Conservation (phyloP, 805 yeast genomes). For the Barnettozyma pratensis region DNA sequence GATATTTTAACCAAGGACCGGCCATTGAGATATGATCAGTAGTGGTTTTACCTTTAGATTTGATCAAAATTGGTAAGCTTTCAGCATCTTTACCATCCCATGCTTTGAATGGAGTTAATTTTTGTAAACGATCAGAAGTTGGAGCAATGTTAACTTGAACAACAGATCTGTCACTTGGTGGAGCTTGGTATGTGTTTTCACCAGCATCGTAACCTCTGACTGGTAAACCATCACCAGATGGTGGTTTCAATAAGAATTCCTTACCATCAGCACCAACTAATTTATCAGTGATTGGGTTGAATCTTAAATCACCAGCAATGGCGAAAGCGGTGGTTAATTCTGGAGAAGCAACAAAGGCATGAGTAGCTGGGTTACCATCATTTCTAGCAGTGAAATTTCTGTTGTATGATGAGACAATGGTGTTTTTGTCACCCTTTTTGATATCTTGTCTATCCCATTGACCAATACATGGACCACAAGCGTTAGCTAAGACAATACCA, state of each 20-base stretch:
- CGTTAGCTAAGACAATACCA: slow-evolving; percentile 92
- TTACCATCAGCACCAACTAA: slow-evolving; percentile 85
- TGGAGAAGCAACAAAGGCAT: slow-evolving; percentile 96
- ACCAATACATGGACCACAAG: slow-evolving; percentile 99
- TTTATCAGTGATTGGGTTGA: slow-evolving; percentile 92
- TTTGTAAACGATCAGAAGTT: slow-evolving; percentile 93
- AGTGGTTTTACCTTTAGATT: slow-evolving; percentile 96
- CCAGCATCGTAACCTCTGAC: slow-evolving; percentile 86
- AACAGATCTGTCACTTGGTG: slow-evolving; percentile 78
- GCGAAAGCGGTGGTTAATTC: slow-evolving; percentile 95
- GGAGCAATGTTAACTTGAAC: slow-evolving; percentile 79
- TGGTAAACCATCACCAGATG: slow-evolving; percentile 89
- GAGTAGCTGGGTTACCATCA: slow-evolving; percentile 96
- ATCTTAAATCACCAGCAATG: slow-evolving; percentile 91
- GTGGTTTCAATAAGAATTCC: slow-evolving; percentile 83
- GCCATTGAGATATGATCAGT: slow-evolving; percentile 99
- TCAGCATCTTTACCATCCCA: slow-evolving; percentile 96
- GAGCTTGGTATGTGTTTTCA: slow-evolving; percentile 94
- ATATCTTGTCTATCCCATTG: slow-evolving; percentile 97
- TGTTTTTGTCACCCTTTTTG: slow-evolving; percentile 92
- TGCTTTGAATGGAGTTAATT: slow-evolving; percentile 86
- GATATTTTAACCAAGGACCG: slow-evolving; percentile 99
- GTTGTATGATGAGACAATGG: slow-evolving; percentile 95
- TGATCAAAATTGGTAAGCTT: slow-evolving; percentile 88
- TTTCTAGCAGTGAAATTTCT: slow-evolving; percentile 97